phyloP scores from a whole-genome alignment of 768 basidiomycete genomes.

The Xanthoconium stramineum region DNA sequence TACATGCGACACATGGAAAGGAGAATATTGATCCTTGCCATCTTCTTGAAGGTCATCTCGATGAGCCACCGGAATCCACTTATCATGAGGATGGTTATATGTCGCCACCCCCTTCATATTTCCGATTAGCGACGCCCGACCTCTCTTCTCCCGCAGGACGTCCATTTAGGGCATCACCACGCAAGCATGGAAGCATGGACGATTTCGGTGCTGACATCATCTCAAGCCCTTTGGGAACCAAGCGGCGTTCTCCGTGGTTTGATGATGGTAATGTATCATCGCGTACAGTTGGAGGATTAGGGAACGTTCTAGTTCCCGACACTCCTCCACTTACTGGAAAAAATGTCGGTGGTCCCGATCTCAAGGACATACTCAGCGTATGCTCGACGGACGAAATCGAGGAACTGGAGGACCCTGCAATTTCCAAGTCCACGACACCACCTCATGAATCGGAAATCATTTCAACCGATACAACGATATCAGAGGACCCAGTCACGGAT shows the following conservation, averaged over 20 bases:
- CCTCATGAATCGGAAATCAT: conserved; percentile 36
- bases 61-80: conserved; percentile 41
- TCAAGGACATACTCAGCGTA: conserved; percentile 43
- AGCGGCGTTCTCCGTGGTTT: conserved; percentile 14
- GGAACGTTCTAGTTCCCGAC: conserved; percentile 26
- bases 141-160: conserved; percentile 60
- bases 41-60: conserved; percentile 40
- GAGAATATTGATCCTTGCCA: conserved; percentile 38
- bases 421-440: conserved; percentile 31
- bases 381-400: conserved; percentile 47
- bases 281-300: neutral
- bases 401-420: conserved; percentile 21
- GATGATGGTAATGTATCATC: conserved; percentile 1
- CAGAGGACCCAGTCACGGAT: conserved; percentile 27
- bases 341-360: conserved; percentile 38
- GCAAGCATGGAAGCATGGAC: conserved; percentile 15
- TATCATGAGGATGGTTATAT: conserved; percentile 81
- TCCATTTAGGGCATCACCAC: conserved; percentile 18
- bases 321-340: conserved; percentile 25
- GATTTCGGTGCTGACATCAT: conserved; percentile 52
- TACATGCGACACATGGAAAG: conserved; percentile 33
- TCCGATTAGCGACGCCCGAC: conserved; percentile 50
- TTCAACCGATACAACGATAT: conserved; percentile 19
- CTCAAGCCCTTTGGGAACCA: conserved; percentile 31
- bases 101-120: conserved; percentile 60